Base-by-base conservation (phyloP, 2,329 filamentous ascomycete species). In the Colletotrichum abscissum region DNA sequence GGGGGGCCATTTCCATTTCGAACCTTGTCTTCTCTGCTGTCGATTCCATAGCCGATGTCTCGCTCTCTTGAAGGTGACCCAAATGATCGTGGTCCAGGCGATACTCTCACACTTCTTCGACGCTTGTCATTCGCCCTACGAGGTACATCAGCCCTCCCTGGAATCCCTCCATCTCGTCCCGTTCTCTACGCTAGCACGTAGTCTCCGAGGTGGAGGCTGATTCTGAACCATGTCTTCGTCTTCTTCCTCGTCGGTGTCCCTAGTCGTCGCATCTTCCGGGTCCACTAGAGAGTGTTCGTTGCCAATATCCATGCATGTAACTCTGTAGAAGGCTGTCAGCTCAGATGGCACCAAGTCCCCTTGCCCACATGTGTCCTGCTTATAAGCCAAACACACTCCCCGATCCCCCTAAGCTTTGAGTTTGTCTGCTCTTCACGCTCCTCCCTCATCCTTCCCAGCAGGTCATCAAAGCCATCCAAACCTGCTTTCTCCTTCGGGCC, bases 171-270 rank as follows among this genome's bases (percentile, higher is more conserved):
- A 49, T 38, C 26, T 22, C 35, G 19, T 52, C 26, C 35, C 24
- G 55, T 33, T 11, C 49, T 38, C 57, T 62, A 56, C 71, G 67
- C 35, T 63, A 58, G 28, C 19, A 58, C 62, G 35, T 71, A 71
- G 71, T 63, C 56, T 71, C 56, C 62, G 70, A 71, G 60, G 62
- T 71, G 67, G 62, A 62, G 35, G 67, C 74, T 63, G 69, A 70
- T 38, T 67, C 67, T 22, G 67, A 62, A 28, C 52, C 55, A 63
- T 19, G 42, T 49, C 42, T 49, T 72, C 38, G 16, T 42, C 38
- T 16, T 19, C 38, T 19, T 42, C 38, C 16, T 42, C 38, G 67
- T 72, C 73, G 60, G 59, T 68, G 59, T 75, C 69, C 63, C 76
- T 49, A 46, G 62, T 69, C 52, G 76, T 77, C 46, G 60, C 60